phyloP scores from a whole-genome alignment of 1,284 basidiomycete species.

The Garcileccinum viscosum region DNA sequence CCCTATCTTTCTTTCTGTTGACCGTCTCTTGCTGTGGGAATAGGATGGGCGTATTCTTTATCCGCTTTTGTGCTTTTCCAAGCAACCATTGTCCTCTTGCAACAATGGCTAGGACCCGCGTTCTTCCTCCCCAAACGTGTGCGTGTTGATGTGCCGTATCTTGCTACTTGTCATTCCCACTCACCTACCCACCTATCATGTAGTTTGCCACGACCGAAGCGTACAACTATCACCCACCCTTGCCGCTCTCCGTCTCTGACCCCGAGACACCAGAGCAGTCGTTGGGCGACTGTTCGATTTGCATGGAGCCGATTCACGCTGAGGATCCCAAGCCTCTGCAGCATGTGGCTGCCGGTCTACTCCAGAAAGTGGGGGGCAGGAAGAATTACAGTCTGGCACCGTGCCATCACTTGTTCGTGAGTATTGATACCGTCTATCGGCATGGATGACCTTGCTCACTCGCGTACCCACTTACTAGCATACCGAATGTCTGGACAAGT shows the following conservation, averaged over 20 bases:
- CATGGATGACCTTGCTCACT: neutral
- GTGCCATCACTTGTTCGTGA: constrained; percentile 87
- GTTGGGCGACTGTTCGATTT: constrained; percentile 87
- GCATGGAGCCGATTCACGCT: constrained; percentile 85
- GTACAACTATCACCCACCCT: constrained; percentile 85
- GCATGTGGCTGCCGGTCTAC: constrained; percentile 41
- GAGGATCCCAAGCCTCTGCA: constrained; percentile 48
- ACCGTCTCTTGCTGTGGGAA: neutral
- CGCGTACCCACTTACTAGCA: constrained; percentile 53
- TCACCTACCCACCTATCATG: neutral
- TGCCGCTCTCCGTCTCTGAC: constrained; percentile 65
- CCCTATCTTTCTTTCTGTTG: neutral
- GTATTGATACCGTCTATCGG: constrained; percentile 37
- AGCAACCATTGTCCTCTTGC: constrained; percentile 69
- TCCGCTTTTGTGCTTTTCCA: constrained; percentile 71
- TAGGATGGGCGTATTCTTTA: constrained; percentile 74
- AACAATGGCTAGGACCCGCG: constrained; percentile 79
- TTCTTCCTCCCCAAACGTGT: constrained; percentile 81
- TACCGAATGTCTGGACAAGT: constrained; percentile 85
- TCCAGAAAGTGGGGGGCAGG: constrained; percentile 47
- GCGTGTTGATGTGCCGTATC: constrained; percentile 7
- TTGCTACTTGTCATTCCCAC: neutral
- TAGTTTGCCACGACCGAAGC: constrained; percentile 68
- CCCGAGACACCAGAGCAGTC: constrained; percentile 74
- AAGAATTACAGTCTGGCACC: constrained; percentile 86